Evolutionary conservation across 495 filamentous ascomycete species (phyloP).

Genomic region (Hypomontagnella submonticulosa): DNA sequence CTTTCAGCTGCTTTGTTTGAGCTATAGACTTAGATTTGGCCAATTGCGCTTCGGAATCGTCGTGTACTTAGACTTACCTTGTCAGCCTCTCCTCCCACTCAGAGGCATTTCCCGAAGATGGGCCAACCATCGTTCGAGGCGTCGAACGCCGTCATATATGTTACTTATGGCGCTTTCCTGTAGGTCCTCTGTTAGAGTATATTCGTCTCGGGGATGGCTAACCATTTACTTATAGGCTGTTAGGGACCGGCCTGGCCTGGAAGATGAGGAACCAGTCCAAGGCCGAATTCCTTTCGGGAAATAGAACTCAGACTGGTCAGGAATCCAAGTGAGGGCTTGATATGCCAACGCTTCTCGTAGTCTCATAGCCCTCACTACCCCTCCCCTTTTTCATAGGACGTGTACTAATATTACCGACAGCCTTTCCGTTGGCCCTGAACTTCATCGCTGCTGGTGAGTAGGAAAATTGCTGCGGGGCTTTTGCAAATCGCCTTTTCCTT

Average conservation of each 20-base stretch:
- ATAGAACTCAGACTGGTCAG: conserved; percentile 81
- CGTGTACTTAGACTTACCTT: not conserved
- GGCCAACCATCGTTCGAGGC: conserved; percentile 74
- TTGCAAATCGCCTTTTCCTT: conserved; percentile 24
- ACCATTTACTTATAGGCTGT: conserved; percentile 55
- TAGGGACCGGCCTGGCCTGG: conserved; percentile 75
- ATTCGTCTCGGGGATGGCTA: not conserved
- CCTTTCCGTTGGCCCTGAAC: conserved; percentile 78
- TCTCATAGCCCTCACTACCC: conserved; percentile 15
- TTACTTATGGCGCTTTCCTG: conserved; percentile 78
- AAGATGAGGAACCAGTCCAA: conserved; percentile 74
- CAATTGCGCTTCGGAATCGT: not conserved
- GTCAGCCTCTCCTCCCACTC: not conserved
- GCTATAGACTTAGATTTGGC: not conserved
- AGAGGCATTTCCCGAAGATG: conserved; percentile 55
- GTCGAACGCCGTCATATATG: conserved; percentile 80
- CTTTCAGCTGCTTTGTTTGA: not conserved
- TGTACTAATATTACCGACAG: conserved; percentile 55
- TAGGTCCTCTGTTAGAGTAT: conserved; percentile 51
- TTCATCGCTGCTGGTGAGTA: conserved; percentile 89
- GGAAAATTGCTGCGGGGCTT: conserved; percentile 32
- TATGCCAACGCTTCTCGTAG: conserved; percentile 4
- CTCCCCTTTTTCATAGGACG: conserved; percentile 6
- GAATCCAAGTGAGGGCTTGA: conserved; percentile 33
- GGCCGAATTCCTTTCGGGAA: conserved; percentile 72